Evolutionary conservation across 257 asterid species (phyloP).

Genomic region (Galeopsis tetrahit): DNA sequence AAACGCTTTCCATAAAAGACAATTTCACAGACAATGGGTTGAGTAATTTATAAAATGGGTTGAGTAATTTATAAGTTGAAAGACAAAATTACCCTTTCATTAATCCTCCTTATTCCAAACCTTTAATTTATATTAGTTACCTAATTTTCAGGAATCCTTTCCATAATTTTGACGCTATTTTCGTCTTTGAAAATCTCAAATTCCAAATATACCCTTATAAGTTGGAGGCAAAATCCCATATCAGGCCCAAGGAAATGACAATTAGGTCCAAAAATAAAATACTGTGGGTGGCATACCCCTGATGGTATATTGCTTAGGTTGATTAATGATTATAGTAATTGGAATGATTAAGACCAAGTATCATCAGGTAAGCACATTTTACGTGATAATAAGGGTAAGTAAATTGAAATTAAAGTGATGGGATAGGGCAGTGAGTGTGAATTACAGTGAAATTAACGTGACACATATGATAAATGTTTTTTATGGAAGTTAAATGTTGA

Average conservation of each 20-base stretch:
- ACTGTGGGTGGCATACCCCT: constrained; percentile 25
- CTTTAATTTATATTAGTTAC: no score
- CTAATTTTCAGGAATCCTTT: no score
- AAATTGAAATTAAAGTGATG: constrained; percentile 26
- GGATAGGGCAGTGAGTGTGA: constrained; percentile 29
- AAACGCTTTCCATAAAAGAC: no score
- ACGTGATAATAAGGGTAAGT: constrained; percentile 29
- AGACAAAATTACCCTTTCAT: no score
- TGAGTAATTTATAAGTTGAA: no score
- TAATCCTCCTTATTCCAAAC: no score
- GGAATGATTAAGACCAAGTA: constrained; percentile 37
- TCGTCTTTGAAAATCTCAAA: not conserved
- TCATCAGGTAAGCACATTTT: constrained; percentile 41
- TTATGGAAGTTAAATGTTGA: no score
- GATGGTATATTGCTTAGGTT: constrained; percentile 29
- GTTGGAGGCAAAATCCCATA: constrained; percentile 23
- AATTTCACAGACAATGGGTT: no score
- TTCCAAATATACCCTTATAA: constrained; percentile 27
- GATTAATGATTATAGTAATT: constrained; percentile 34
- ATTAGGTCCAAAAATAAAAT: constrained; percentile 19
- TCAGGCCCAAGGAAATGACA: constrained; percentile 31
- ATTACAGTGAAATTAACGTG: constrained; percentile 36
- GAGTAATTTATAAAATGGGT: no score
- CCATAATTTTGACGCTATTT: no score
- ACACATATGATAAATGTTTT: constrained; percentile 10